Evolutionary conservation across 768 basidiomycete species (phyloP), one percentile per base, ranked within the genome.

Genomic region (Ephemerocybe angulata): DNA sequence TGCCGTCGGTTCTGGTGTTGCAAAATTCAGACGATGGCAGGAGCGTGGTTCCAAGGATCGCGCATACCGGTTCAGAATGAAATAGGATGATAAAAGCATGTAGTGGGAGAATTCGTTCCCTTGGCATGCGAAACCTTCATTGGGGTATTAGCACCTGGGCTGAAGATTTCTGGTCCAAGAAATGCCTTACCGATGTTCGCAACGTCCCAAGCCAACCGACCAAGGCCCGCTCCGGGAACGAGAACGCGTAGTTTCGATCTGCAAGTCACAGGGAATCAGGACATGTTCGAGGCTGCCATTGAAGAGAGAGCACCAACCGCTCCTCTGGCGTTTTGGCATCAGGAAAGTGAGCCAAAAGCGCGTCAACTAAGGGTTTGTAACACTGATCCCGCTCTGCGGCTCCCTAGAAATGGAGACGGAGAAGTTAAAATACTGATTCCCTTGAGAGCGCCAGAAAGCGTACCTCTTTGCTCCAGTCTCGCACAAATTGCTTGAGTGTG

Each of bases 71-170:
- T 98, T 98, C 47, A 98, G 74, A 19, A 97, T 84, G 66, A 88
- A 90, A 65, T 86, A 87, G 3, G 95, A 97, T 2, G 89, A 77
- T 4, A 98, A 82, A 12, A 98, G 80, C 93, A 95, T 96, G 69
- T 92, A 93, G 60, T 95, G 89, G 29, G 91, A 93, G 67, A 97
- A 97, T 69, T 98, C 95, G 65, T 97, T 97, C 21, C 90, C 94
- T 69, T 96, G 94, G 59, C 89, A 93, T 1, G 88, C 72, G 61
- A 93, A 98, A 3, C 94, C 94, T 93, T 30, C 17, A 57, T 51
- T n/a, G n/a, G n/a, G n/a, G n/a, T n/a, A n/a, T n/a, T n/a, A n/a
- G 42, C 27, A 54, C 3, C 11, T 50, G 33, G 35, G 31, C 48
- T 50, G 11, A 13, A 43, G 3, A 48, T 8, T 13, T 21, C 21